Conservation (phyloP, 441 rosid genomes). For the Pelargonium australe region DNA sequence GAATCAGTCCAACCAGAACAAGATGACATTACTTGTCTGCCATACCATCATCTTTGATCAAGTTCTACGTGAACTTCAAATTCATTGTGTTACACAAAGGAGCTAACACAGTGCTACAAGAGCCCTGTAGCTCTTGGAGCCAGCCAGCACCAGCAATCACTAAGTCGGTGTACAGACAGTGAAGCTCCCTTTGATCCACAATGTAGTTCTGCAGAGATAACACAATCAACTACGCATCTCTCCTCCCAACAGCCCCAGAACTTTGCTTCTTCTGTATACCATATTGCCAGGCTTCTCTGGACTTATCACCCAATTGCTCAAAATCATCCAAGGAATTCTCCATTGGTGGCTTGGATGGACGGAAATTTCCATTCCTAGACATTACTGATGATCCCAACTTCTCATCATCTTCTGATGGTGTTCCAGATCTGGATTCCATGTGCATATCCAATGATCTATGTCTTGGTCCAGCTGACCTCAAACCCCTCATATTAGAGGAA, state of each 20-base stretch:
- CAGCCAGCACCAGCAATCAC: conserved; percentile 11
- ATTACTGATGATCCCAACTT: conserved; percentile 37
- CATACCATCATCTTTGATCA: conserved; percentile 9
- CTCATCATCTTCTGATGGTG: conserved; percentile 67
- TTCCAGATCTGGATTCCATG: conserved; percentile 61
- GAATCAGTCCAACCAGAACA: conserved; percentile 9
- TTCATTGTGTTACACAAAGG: conserved; percentile 7
- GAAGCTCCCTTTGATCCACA: background rate
- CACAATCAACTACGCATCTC: conserved; percentile 40
- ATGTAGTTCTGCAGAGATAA: conserved; percentile 14
- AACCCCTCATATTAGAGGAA: conserved; percentile 47
- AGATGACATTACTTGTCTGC: conserved; percentile 1
- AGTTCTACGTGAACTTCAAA: conserved; percentile 11
- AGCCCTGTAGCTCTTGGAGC: conserved; percentile 17
- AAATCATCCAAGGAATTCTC: conserved; percentile 56
- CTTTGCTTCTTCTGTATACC: conserved; percentile 58
- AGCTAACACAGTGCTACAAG: conserved; percentile 6
- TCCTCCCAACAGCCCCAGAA: conserved; percentile 48
- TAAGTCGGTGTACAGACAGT: background rate
- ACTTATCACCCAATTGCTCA: conserved; percentile 52
- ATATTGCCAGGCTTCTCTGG: conserved; percentile 75
- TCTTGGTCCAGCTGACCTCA: conserved; percentile 60
- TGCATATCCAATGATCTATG: conserved; percentile 55
- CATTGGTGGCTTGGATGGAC: conserved; percentile 34
- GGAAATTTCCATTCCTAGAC: conserved; percentile 53